Base-by-base conservation (phyloP, 2,329 filamentous ascomycete genomes). In the Fusarium sp. region DNA sequence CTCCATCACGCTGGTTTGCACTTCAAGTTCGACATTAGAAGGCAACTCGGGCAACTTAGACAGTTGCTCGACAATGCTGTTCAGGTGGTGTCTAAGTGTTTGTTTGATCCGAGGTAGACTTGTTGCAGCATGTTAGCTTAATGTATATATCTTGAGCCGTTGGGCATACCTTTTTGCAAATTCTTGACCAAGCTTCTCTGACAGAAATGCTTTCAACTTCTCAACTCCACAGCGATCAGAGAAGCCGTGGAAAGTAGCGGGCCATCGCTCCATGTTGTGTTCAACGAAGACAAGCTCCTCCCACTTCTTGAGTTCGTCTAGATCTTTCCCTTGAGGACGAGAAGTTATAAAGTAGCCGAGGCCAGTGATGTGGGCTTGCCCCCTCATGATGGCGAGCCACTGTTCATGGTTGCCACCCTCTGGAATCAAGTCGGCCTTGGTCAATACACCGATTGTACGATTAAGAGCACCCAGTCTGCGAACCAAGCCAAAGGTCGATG, bases 321-420 rank as follows among this genome's bases (percentile, higher is more conserved):
- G 81, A 1, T 84, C 80, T 52, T 88, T 84, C 1, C 80, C 82
- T 29, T 87, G 86, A 5, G 91, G 90, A 2, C 91, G 88, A 0
- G 91, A 92, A 0, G 95, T 93, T 11, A 93, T 88, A 66, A 91
- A 97, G 75, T 95, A 97, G 0, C 92, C 92, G n/a, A 92, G 85
- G 0, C 90, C 90, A 0, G 95, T 86, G 0, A 77, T 75, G 63
- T 92, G 93, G 3, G 87, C 86, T 3, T 87, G 76, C 0, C 89
- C 88, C 0, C 83, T 81, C 7, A 97, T 83, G 59, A 94, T 90
- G 0, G 86, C 81, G 0, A 88, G 76, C 86, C 92, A 93, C 59
- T 90, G 89, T 0, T 79, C 71, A 29, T 81, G 75, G 0, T 83
- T 81, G 1, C 88, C 81, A 0, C 85, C 84, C 0, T 80, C 77